phyloP scores from a whole-genome alignment of 169 alveolate species.

The Eimeria necatrix region DNA sequence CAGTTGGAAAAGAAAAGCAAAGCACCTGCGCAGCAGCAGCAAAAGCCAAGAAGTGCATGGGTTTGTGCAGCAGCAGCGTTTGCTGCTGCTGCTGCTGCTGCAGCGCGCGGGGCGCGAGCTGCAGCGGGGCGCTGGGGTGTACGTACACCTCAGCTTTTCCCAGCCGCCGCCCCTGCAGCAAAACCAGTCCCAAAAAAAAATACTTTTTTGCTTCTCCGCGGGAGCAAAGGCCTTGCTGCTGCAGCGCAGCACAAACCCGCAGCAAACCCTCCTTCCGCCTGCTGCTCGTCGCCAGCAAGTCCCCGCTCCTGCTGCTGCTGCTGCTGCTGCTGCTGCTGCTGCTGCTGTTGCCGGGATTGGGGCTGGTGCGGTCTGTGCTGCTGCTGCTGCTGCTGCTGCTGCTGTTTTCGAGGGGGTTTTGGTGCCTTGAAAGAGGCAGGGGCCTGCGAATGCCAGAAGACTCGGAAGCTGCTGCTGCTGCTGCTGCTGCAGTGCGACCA shows the following conservation, averaged over 20 bases:
- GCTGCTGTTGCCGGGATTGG: neutral
- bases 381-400: conserved; percentile 4
- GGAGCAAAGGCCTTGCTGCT: neutral
- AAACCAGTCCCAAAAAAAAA: neutral
- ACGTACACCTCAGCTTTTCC: neutral
- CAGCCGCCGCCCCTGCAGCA: neutral
- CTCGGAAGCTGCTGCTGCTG: neutral
- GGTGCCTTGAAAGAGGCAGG: neutral
- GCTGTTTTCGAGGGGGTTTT: neutral
- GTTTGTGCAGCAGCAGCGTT: conserved; percentile 77
- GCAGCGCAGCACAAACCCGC: neutral
- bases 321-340: neutral
- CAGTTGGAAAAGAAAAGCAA: neutral
- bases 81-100: conserved; percentile 21
- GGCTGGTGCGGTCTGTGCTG: neutral
- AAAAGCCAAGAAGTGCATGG: conserved; percentile 62
- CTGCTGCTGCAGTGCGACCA: neutral
- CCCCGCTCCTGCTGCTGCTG: neutral
- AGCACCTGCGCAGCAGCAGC: conserved; percentile 45
- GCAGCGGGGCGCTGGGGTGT: conserved; percentile 18
- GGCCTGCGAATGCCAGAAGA: neutral
- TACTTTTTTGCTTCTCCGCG: neutral
- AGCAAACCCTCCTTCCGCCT: neutral
- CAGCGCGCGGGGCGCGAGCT: conserved; percentile 76
- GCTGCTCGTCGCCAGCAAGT: neutral